Conservation (phyloP, 768 basidiomycete genomes). For the Boletus bicolor region DNA sequence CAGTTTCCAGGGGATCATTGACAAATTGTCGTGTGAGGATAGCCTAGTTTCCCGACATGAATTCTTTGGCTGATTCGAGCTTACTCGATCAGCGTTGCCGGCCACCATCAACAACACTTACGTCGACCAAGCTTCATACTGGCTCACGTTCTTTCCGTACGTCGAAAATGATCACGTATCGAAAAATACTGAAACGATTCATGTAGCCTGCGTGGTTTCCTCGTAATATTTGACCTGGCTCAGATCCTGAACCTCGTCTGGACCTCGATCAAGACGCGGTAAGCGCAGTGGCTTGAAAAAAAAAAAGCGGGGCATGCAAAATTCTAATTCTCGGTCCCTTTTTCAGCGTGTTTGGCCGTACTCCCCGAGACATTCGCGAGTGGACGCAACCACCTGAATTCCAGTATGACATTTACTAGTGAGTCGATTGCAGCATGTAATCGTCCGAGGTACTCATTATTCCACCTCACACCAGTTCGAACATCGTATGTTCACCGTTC, state of each 20-base stretch:
- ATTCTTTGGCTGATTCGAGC: not conserved
- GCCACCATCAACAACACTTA: constrained; percentile 80
- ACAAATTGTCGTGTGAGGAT: constrained; percentile 41
- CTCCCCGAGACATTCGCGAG: constrained; percentile 85
- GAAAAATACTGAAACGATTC: constrained; percentile 3
- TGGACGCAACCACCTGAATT: constrained; percentile 91
- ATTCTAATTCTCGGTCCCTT: constrained; percentile 1
- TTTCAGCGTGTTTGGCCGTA: constrained; percentile 74
- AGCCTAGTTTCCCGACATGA: not conserved
- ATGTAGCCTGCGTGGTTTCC: constrained; percentile 83
- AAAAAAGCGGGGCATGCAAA: not conserved
- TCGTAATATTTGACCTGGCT: constrained; percentile 91
- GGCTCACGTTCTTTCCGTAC: constrained; percentile 94
- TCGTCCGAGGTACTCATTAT: not conserved
- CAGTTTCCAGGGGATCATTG: constrained; percentile 44
- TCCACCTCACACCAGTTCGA: constrained; percentile 38
- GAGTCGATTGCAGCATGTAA: constrained; percentile 28
- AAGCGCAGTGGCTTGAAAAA: constrained; percentile 16
- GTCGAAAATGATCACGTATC: constrained; percentile 25
- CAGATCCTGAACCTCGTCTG: constrained; percentile 89
- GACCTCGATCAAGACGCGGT: constrained; percentile 83
- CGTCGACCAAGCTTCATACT: constrained; percentile 86
- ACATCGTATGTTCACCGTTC: constrained; percentile 43
- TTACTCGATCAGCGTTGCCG: constrained; percentile 61
- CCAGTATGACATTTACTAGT: constrained; percentile 84